Conservation (phyloP, 176 grass and related monocot genomes). For the Carex pumila region DNA sequence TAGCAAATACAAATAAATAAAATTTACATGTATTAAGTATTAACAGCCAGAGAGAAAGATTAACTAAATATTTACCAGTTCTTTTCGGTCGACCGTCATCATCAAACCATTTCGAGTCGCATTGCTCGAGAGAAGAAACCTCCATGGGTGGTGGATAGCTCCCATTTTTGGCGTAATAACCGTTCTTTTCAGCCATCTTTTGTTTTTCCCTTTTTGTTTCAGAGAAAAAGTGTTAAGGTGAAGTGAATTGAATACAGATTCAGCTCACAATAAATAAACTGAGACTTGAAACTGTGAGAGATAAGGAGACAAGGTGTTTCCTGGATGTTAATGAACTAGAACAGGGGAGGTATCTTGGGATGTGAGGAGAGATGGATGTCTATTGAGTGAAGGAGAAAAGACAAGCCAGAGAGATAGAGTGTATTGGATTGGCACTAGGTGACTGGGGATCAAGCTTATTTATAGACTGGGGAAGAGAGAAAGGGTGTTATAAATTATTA, state of each 20-base stretch:
- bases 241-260: not conserved
- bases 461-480: constrained; percentile 11
- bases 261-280: constrained; percentile 5
- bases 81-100: constrained; percentile 58
- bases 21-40: not conserved
- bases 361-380: not conserved
- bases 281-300: not conserved
- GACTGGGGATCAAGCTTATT: not conserved
- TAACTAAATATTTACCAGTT: constrained; percentile 15
- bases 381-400: constrained; percentile 7
- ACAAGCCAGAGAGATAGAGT: not conserved
- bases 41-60: not conserved
- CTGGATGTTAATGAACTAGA: not conserved
- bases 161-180: constrained; percentile 11
- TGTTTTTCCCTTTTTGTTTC: not conserved
- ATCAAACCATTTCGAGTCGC: constrained; percentile 28
- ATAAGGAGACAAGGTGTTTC: constrained; percentile 6
- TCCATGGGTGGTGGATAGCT: constrained; percentile 31
- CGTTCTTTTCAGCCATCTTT: constrained; percentile 16
- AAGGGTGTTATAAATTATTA: not conserved
- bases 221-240: not conserved
- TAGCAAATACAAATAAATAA: not conserved
- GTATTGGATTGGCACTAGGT: constrained; percentile 4
- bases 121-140: constrained; percentile 25
- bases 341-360: not conserved